These are phyloP conservation scores for Lolium rigidum DNA, from an alignment of 176 grass and related monocot genomes.

Conservation along the genomic window DNA sequence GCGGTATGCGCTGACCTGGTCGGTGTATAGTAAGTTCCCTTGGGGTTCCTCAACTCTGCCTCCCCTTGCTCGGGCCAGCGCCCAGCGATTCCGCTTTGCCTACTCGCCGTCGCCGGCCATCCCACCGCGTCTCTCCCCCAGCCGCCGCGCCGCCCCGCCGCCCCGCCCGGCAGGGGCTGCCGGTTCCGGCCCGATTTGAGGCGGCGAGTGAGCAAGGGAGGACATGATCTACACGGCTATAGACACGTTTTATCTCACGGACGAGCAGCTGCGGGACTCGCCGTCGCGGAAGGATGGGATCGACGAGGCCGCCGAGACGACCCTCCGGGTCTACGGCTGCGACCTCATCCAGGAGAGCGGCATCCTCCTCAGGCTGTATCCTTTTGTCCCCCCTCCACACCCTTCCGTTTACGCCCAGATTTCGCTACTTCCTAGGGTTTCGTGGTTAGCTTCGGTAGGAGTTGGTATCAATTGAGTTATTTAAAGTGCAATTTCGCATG, in stretches of 20 bases:
- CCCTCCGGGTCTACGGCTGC: constrained; percentile 80
- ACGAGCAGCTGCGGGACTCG: constrained; percentile 75
- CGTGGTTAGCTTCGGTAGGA: constrained; percentile 12
- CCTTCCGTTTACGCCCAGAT: not conserved
- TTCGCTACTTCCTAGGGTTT: constrained; percentile 21
- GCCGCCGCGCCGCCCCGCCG: not conserved
- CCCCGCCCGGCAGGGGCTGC: not conserved
- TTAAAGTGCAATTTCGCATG: not conserved
- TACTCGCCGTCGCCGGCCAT: not conserved
- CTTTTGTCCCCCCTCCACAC: not conserved
- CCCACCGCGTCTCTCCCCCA: not conserved
- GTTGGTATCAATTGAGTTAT: not conserved
- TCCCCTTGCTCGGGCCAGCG: not conserved
- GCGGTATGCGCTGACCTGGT: too few species aligned
- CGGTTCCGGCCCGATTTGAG: constrained; percentile 44
- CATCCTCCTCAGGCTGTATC: constrained; percentile 91
- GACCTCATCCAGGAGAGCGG: constrained; percentile 95
- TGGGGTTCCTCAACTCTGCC: not conserved
- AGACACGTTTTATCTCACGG: constrained; percentile 91
- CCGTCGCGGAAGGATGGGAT: constrained; percentile 93
- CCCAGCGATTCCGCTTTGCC: not conserved
- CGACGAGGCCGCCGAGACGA: constrained; percentile 74
- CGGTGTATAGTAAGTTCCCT: too few species aligned
- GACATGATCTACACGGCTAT: constrained; percentile 90
- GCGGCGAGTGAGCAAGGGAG: not conserved